Conservation (phyloP, 2,329 filamentous ascomycete genomes). For the Furcasterigmium furcatum region DNA sequence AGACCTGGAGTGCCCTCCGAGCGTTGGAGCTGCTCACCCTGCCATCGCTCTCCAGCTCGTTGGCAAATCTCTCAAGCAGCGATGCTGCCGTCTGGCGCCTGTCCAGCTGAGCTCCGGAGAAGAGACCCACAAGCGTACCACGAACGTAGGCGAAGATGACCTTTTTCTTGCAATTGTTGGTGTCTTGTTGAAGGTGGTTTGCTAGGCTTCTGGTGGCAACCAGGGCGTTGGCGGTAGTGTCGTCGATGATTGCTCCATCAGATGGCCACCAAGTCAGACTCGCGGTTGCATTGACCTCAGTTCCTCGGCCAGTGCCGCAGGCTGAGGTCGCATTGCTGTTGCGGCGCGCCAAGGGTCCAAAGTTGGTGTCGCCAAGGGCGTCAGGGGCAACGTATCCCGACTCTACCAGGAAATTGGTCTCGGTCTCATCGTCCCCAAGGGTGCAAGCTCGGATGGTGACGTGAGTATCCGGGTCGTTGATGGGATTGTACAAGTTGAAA, state of each 20-base stretch:
- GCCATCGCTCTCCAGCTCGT: not conserved
- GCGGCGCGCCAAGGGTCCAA: too few relatives aligned
- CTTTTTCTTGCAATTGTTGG: not conserved
- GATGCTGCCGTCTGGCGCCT: not conserved
- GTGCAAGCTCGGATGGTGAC: constrained; percentile 1
- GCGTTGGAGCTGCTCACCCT: too few relatives aligned
- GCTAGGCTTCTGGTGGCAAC: too few relatives aligned
- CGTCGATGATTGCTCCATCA: too few relatives aligned
- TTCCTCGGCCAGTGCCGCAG: too few relatives aligned
- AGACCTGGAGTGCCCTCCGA: not conserved
- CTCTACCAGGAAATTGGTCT: not conserved
- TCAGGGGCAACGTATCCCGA: not conserved
- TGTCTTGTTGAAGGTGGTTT: too few relatives aligned
- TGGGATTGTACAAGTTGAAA: constrained; percentile 1
- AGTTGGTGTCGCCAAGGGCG: too few relatives aligned
- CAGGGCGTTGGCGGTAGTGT: too few relatives aligned
- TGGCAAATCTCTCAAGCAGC: not conserved
- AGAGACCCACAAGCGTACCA: not conserved
- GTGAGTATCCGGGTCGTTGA: not conserved
- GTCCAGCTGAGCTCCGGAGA: not conserved
- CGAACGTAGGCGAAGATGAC: not conserved
- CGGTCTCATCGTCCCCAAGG: not conserved
- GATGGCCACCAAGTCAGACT: too few relatives aligned
- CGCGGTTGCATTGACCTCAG: too few relatives aligned
- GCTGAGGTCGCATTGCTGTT: too few relatives aligned